Base-by-base conservation (phyloP, 148 eudicot species). In the Fagopyrum tataricum region DNA sequence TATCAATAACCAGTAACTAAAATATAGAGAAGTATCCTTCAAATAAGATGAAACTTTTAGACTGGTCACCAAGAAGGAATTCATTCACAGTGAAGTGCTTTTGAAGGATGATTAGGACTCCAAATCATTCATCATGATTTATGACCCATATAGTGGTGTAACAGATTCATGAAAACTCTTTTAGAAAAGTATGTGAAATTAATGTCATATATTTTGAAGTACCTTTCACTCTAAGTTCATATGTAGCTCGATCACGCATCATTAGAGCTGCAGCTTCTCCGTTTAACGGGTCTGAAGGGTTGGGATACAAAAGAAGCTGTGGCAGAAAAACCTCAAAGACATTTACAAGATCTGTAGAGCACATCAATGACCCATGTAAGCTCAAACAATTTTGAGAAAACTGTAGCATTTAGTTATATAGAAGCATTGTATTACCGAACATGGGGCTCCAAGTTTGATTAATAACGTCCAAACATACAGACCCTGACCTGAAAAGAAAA, bases 281-380 rank as follows among this genome's bases (percentile, higher is more conserved):
- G 78, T 93, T 93, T 79, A 93, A 73, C 5, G 98, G 96, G 73
- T 93, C 90, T 13, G 93, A 85, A 43, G 96, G 94, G 73, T 93
- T 93, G 8, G 98, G 98, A 75, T 93, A 89, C 80, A 90, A 80
- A 76, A 90, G 94, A 83, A 93, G 98, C 78, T 93, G 98, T 3
- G 98, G 98, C 73, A 93, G 96, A 81, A 93, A 93, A 79, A 90
- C 90, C 89, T 93, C 92, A 74, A 93, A 93, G 53, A 93, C 94
- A 77, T 89, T 93, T 48, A 90, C 92, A 73, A 90, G 79, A 83
- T 93, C 94, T 90, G 88, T 46, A 77, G 67, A 79, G 70, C 73
- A 78, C 66, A 73, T 76, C 7, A 69, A 48, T 64, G 62, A 62
- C 53, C 21, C 69, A 48, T 49, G 71, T 55, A 72, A 72, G 62